phyloP scores from a whole-genome alignment of 306 rosid species.

The Vicia villosa region DNA sequence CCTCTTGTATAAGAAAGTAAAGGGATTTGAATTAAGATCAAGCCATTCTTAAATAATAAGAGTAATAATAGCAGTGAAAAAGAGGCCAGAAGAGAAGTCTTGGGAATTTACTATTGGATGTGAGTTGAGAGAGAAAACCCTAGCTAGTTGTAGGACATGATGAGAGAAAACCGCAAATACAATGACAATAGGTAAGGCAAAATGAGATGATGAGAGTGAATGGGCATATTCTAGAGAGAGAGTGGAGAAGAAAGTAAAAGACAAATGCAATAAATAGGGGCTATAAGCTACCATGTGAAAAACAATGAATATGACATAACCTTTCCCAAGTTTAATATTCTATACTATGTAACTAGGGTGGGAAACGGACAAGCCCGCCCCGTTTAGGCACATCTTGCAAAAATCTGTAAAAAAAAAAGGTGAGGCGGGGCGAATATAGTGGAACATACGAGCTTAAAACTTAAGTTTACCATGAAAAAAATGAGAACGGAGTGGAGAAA shows the following conservation, averaged over 20 bases:
- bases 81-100: conserved; percentile 46
- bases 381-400: too few species aligned
- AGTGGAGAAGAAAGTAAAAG: conserved; percentile 44
- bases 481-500: too few species aligned
- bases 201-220: conserved; percentile 38
- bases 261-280: conserved; percentile 48
- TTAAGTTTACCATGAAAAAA: too few species aligned
- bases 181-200: conserved; percentile 50
- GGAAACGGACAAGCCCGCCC: too few species aligned
- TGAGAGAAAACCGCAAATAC: conserved; percentile 53
- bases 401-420: too few species aligned
- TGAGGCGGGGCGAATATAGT: too few species aligned
- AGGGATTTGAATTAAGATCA: conserved; percentile 48
- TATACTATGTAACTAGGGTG: too few species aligned
- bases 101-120: conserved; percentile 50
- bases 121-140: conserved; percentile 68
- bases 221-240: conserved; percentile 42
- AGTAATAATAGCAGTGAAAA: conserved; percentile 36
- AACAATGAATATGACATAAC: conserved; percentile 42
- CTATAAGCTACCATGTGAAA: conserved; percentile 22
- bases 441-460: too few species aligned
- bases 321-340: too few species aligned
- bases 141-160: conserved; percentile 57
- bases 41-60: conserved; percentile 18
- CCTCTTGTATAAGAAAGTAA: conserved; percentile 27